Conservation (phyloP, 2,329 filamentous ascomycete genomes). For the Teratosphaeria pseudoeucalypti region DNA sequence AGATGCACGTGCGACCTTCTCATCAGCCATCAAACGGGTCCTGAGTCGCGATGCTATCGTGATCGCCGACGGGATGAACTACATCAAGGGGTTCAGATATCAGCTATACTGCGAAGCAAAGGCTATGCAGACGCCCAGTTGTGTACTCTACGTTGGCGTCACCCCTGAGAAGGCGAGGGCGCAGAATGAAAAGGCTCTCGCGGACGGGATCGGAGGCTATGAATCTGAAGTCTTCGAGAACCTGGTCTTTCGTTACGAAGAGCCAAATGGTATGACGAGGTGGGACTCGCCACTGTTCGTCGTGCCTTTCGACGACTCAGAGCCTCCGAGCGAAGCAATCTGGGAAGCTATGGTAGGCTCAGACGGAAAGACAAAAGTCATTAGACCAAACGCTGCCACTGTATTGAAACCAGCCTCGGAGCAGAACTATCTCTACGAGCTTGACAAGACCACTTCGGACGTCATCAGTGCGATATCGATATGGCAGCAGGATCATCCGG, state of each 20-base stretch:
- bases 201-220: constrained; percentile 29
- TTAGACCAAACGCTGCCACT: constrained; percentile 67
- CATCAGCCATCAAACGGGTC: constrained; percentile 67
- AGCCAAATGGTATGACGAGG: constrained; percentile 72
- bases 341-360: constrained; percentile 60
- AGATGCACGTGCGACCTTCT: constrained; percentile 65
- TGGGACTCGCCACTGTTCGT: constrained; percentile 81
- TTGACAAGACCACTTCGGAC: constrained; percentile 70
- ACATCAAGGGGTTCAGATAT: constrained; percentile 84
- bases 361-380: constrained; percentile 53
- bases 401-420: constrained; percentile 53
- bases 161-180: constrained; percentile 45
- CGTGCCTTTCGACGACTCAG: constrained; percentile 63
- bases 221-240: constrained; percentile 61
- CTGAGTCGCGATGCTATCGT: constrained; percentile 65
- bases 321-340: constrained; percentile 55
- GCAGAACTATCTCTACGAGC: constrained; percentile 66
- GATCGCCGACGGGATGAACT: constrained; percentile 70
- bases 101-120: constrained; percentile 80
- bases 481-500: constrained; percentile 53
- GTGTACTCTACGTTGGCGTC: constrained; percentile 56
- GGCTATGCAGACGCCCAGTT: constrained; percentile 63
- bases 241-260: constrained; percentile 71
- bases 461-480: constrained; percentile 61
- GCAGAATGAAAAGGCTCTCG: constrained; percentile 47